Evolutionary conservation across 495 filamentous ascomycete species (phyloP), one percentile per base, ranked within the genome.

Genomic region (Collariella sp.): DNA sequence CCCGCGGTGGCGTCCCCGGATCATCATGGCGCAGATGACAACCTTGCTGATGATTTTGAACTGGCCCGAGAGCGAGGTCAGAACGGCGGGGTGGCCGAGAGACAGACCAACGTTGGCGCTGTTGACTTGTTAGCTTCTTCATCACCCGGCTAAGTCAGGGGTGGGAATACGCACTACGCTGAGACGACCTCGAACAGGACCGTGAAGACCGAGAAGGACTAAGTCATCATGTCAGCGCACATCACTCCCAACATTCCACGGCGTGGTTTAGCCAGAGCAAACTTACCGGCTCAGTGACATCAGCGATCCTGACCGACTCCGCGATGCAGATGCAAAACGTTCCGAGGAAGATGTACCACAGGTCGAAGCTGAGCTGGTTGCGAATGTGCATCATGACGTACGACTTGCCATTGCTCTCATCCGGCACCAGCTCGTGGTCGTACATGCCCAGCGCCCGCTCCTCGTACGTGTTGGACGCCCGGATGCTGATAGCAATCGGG

Each of bases 381-480:
- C 88, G 83, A 58, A 96, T 77, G 75, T 96, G 90, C 40, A 83
- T 81, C 19, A 86, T 82, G 35, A 95, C 81, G 59, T 94, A 96
- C 58, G 78, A 88, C 44, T 82, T 81, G 31, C 84, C 79, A 13
- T 72, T 76, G 31, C 73, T 69, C 3, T 67, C 67, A 11, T 71
- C 65, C 55, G 85, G 84, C 63, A 5, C 22, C 56, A 18, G 57
- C 60, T 75, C 70, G 18, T 80, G 72, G 39, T 63, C 69, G 59
- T 86, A 95, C n/a, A 96, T 78, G 2, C 90, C 90, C 13, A 96
- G 78, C 51, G 86, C 87, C 60, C 86, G 85, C 65, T 96, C 90
- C 69, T 95, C 90, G 72, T 95, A 95, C 13, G 94, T 88, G 65
- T 96, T 96, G 39, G 89, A 95, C 44, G 86, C 77, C 54, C 90